Evolutionary conservation across 2,329 filamentous ascomycete genomes (phyloP).

Genomic region (Alternaria viburni): DNA sequence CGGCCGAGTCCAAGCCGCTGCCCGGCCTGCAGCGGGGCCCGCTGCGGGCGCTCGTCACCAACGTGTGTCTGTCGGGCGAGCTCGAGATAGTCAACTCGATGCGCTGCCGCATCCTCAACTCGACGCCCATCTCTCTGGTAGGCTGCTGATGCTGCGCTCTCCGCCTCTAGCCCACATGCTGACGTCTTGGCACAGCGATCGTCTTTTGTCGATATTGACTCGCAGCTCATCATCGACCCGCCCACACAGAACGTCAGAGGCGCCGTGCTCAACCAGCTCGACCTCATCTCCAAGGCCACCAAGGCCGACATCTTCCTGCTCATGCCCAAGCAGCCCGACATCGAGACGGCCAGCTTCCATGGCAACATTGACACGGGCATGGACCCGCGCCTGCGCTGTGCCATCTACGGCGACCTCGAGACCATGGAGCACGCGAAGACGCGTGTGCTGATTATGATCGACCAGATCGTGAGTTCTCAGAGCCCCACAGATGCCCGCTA

Average conservation of each 20-base stretch:
- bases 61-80: slow-evolving; percentile 88
- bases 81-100: slow-evolving; percentile 88
- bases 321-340: slow-evolving; percentile 82
- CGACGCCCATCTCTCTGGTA: slow-evolving; percentile 92
- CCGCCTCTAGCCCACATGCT: slow-evolving; percentile 24
- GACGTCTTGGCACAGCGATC: slow-evolving; percentile 69
- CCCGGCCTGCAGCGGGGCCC: slow-evolving; percentile 59
- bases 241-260: slow-evolving; percentile 71
- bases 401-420: slow-evolving; percentile 94
- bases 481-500: slow-evolving; percentile 28
- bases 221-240: slow-evolving; percentile 84
- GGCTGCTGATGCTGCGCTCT: slow-evolving; percentile 43
- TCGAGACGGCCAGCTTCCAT: slow-evolving; percentile 76
- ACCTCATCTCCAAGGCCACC: slow-evolving; percentile 84
- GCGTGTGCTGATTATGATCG: slow-evolving; percentile 93
- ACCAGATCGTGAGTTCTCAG: slow-evolving; percentile 75
- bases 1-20: slow-evolving; percentile 73
- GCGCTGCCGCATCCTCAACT: slow-evolving; percentile 86
- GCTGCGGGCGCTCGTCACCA: slow-evolving; percentile 67
- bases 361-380: slow-evolving; percentile 77
- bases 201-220: slow-evolving; percentile 91
- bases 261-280: slow-evolving; percentile 81
- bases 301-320: slow-evolving; percentile 97
- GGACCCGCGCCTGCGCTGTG: slow-evolving; percentile 88
- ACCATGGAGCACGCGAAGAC: slow-evolving; percentile 98